Evolutionary conservation across 495 filamentous ascomycete genomes (phyloP), one percentile per base, ranked within the genome.

Genomic region (Rostrohypoxylon terebratum): DNA sequence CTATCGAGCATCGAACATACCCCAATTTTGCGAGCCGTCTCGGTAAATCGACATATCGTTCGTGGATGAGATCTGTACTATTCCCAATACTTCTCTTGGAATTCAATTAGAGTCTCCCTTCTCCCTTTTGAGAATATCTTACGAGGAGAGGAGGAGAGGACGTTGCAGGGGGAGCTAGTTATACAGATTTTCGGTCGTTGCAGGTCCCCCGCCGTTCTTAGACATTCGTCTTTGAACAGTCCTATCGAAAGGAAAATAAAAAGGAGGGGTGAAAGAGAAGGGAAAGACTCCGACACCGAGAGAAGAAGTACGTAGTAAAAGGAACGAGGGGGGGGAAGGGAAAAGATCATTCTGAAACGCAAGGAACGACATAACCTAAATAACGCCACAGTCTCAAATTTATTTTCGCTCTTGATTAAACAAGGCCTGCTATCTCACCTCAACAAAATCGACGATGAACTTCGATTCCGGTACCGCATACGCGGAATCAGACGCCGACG

Each of bases 401-500:
- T 21, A 53, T 65, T 66, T 20, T 63, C 48, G 21, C 38, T 42
- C 40, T 45, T 14, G 28, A 58, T 62, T 20, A 25, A 45, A n/a
- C 62, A 14, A n/a, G 20, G 25, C 31, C 33, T 36, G 38, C 47
- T 59, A 33, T 59, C 31, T 68, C 16, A 44, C 31, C 34, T 34
- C 4, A n/a, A 59, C 50, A 55, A 25, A 54, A 57, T 38, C 76
- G 66, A 77, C 69, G 62, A 88, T 88, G 86, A 86, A 84, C 64
- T 88, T 88, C 78, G 84, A 87, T 70, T 82, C 82, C 59, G 86
- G 86, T 62, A 88, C 86, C 68, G 86, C 85, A 9, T 88, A 97
- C 78, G 90, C 92, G 75, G 94, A 97, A 79, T 93, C 91, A 59
- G 94, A 97, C 77, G 94, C 93, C 77, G 94, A 97, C 79, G 94